Evolutionary conservation across 2,329 filamentous ascomycete genomes (phyloP).

Genomic region (Monilinia polystroma): DNA sequence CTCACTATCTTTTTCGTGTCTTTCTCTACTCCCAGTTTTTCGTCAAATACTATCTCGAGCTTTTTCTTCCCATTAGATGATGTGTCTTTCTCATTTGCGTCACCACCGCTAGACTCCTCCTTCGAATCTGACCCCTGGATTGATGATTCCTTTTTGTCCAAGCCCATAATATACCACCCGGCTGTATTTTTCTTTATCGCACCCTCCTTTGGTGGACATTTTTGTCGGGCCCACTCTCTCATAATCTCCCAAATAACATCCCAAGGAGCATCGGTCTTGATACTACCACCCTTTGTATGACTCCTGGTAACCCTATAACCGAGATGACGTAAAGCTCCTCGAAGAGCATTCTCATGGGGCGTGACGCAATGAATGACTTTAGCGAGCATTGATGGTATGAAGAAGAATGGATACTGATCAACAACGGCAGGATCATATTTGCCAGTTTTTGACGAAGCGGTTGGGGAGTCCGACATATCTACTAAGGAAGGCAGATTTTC

Average conservation of each 20-base stretch:
- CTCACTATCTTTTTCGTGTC: constrained; percentile 70
- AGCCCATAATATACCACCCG: constrained; percentile 66
- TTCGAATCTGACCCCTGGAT: constrained; percentile 24
- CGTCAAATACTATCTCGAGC: constrained; percentile 69
- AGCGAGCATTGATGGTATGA: constrained; percentile 72
- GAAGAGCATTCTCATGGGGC: constrained; percentile 74
- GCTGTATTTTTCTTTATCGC: constrained; percentile 68
- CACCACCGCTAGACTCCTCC: neutral
- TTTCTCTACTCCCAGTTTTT: constrained; percentile 68
- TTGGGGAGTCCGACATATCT: constrained; percentile 31
- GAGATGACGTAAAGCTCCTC: constrained; percentile 75
- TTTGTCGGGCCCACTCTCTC: constrained; percentile 85
- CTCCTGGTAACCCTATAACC: constrained; percentile 83
- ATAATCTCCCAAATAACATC: constrained; percentile 87
- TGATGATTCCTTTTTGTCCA: constrained; percentile 30
- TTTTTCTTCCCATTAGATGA: constrained; percentile 38
- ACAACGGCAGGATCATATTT: constrained; percentile 58
- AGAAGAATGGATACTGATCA: constrained; percentile 82
- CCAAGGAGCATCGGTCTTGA: constrained; percentile 95
- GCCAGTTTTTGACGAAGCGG: constrained; percentile 45
- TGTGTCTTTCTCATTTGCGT: constrained; percentile 22
- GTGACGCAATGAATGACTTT: constrained; percentile 77
- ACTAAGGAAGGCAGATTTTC: constrained; percentile 49
- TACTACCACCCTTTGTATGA: constrained; percentile 83
- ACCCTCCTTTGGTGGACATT: constrained; percentile 71